Conservation (phyloP, 108 stramenopile species). For the Chaetoceros tenuissimus region DNA sequence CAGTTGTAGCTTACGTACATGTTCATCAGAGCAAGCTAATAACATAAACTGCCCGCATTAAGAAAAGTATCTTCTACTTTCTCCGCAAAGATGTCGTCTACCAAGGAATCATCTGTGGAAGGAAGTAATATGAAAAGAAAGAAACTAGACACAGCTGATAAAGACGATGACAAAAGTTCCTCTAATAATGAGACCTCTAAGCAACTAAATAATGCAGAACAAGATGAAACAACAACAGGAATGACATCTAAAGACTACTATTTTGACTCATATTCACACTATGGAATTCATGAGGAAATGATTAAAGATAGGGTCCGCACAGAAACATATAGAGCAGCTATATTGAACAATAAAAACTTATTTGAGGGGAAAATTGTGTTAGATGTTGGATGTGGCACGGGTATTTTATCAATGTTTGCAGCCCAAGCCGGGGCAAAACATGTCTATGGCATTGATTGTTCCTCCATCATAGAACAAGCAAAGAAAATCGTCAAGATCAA, state of each 20-base stretch:
- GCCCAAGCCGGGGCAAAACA: slow-evolving; percentile 89
- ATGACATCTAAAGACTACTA: slow-evolving; percentile 88
- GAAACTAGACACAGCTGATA: no score
- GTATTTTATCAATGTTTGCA: slow-evolving; percentile 88
- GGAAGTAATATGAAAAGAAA: no score
- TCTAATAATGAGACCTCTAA: no score
- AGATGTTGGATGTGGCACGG: slow-evolving; percentile 94
- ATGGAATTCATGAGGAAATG: slow-evolving; percentile 98
- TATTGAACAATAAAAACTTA: slow-evolving; percentile 67
- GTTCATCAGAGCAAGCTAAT: no score
- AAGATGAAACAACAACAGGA: slow-evolving; percentile 14
- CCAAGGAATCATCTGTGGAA: no score
- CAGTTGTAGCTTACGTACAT: no score
- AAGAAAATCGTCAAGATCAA: slow-evolving; percentile 69
- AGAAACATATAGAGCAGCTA: slow-evolving; percentile 78
- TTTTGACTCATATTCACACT: slow-evolving; percentile 92
- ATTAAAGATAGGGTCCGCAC: slow-evolving; percentile 92
- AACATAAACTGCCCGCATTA: no score
- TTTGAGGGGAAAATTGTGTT: slow-evolving; percentile 86
- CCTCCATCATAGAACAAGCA: slow-evolving; percentile 80
- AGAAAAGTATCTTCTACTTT: no score
- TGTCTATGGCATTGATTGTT: slow-evolving; percentile 91
- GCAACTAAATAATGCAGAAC: no score
- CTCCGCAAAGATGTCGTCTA: no score
- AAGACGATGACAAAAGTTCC: no score